Evolutionary conservation across 164 flowering plant genomes (phyloP).

Genomic region (Cinnamomum micranthum): DNA sequence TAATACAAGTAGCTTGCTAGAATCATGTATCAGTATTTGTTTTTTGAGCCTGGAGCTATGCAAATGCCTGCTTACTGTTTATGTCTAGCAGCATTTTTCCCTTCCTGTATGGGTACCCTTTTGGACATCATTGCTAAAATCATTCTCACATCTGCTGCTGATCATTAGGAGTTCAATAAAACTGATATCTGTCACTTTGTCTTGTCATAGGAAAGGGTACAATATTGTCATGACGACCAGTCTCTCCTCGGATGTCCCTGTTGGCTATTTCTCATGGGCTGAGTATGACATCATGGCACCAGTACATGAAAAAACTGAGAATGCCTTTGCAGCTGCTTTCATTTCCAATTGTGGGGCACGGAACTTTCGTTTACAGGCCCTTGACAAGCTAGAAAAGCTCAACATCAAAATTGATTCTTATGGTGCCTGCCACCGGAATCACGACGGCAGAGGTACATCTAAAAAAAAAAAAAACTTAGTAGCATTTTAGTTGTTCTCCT

Average conservation of each 20-base stretch:
- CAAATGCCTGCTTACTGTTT: neutral
- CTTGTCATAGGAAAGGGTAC: slow-evolving; percentile 58
- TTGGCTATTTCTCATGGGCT: slow-evolving; percentile 98
- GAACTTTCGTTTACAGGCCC: slow-evolving; percentile 88
- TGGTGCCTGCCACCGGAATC: slow-evolving; percentile 89
- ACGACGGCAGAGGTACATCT: slow-evolving; percentile 64
- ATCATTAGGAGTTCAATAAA: neutral
- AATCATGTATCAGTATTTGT: too few relatives aligned
- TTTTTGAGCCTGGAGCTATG: neutral
- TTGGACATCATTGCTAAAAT: neutral
- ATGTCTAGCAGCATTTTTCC: neutral
- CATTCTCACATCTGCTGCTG: neutral
- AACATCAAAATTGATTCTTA: slow-evolving; percentile 82
- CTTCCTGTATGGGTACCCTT: neutral
- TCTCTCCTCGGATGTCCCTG: slow-evolving; percentile 99
- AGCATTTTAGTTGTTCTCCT: neutral
- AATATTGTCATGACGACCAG: slow-evolving; percentile 87
- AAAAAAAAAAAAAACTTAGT: too few relatives aligned
- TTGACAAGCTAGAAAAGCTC: slow-evolving; percentile 58
- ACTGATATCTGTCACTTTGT: neutral
- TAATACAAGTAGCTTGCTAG: too few relatives aligned
- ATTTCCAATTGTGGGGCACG: slow-evolving; percentile 93
- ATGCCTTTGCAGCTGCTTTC: slow-evolving; percentile 89
- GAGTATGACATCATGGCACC: slow-evolving; percentile 99
- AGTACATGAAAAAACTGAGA: slow-evolving; percentile 76